Conservation (phyloP, 2,329 filamentous ascomycete genomes). For the Cladophialophora chaetospira region DNA sequence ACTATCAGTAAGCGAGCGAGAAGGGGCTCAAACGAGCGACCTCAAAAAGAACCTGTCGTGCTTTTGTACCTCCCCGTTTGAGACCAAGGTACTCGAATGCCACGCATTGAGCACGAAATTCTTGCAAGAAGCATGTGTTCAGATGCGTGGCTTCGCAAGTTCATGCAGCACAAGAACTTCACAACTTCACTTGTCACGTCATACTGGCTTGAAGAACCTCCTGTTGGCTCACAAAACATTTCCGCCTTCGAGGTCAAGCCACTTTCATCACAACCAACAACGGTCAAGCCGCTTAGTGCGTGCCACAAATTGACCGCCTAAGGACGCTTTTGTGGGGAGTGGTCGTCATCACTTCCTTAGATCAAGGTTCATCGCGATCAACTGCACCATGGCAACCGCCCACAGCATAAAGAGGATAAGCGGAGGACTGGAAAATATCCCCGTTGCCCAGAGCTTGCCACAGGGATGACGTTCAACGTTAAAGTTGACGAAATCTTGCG, state of each 20-base stretch:
- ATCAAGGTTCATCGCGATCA: slow-evolving; percentile 4
- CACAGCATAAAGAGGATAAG: too few relatives aligned
- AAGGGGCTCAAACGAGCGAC: background rate
- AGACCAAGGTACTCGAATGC: too few relatives aligned
- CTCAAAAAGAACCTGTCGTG: background rate
- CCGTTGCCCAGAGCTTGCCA: background rate
- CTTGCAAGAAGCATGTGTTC: too few relatives aligned
- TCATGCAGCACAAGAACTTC: too few relatives aligned
- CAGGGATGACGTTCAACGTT: slow-evolving; percentile 9
- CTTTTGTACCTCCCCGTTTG: too few relatives aligned
- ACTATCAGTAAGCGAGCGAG: background rate
- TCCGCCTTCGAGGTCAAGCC: background rate
- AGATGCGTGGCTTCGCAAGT: too few relatives aligned
- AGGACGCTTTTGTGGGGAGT: background rate
- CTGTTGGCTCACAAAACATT: too few relatives aligned
- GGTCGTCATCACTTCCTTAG: slow-evolving; percentile 3
- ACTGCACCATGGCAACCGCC: too few relatives aligned
- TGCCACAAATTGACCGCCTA: background rate
- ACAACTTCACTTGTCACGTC: too few relatives aligned
- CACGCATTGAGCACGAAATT: too few relatives aligned
- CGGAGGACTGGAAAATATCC: background rate
- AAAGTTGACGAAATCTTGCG: background rate
- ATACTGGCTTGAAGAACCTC: too few relatives aligned
- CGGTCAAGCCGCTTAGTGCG: background rate
- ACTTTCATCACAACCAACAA: background rate